Conservation (phyloP, 1,284 basidiomycete species). For the Lentinus polychrous region DNA sequence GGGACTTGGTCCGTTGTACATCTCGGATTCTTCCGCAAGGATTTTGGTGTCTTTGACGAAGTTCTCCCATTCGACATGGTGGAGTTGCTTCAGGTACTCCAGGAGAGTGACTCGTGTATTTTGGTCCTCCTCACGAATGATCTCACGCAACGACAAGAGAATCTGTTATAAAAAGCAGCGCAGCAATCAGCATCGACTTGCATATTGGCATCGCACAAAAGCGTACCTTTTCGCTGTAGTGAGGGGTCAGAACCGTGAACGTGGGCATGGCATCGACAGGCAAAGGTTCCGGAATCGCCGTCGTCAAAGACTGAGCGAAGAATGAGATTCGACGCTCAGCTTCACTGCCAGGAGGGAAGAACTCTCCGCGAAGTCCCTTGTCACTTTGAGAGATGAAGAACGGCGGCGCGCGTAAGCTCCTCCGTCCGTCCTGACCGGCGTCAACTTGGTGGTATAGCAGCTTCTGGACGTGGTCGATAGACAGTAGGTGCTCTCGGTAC, state of each 20-base stretch:
- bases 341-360: conserved; percentile 89
- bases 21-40: conserved; percentile 89
- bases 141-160: conserved; percentile 86
- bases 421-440: conserved; percentile 73
- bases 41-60: conserved; percentile 99
- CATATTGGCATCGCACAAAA: background rate
- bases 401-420: conserved; percentile 84
- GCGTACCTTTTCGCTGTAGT: conserved; percentile 89
- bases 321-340: conserved; percentile 94
- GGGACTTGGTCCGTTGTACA: conserved; percentile 76
- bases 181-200: background rate
- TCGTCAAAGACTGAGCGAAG: conserved; percentile 92
- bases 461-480: conserved; percentile 93
- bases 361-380: conserved; percentile 79
- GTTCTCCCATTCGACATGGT: conserved; percentile 98
- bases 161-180: conserved; percentile 52
- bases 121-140: conserved; percentile 95
- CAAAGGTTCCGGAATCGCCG: conserved; percentile 81
- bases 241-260: conserved; percentile 92
- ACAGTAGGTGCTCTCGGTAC: conserved; percentile 95
- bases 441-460: conserved; percentile 93
- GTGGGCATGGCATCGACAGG: conserved; percentile 97
- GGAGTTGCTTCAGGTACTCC: conserved; percentile 97
- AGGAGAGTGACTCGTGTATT: conserved; percentile 91
- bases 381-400: conserved; percentile 94